Evolutionary conservation across 1,284 basidiomycete species (phyloP), one percentile per base, ranked within the genome.

Genomic region (Naganishia albida): DNA sequence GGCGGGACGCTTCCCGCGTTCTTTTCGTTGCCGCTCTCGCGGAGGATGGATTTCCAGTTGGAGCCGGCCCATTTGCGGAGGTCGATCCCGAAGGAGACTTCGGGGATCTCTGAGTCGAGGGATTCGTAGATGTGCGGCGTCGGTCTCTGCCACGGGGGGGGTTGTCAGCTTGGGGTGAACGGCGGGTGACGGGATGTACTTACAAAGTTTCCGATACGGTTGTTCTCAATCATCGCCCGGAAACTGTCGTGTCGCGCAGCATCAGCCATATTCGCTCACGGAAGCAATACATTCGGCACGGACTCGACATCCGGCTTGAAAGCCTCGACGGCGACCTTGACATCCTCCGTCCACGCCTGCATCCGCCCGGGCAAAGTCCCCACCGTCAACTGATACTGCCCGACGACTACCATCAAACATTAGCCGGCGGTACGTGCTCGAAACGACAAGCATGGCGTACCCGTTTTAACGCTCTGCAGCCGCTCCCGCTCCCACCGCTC

Each of bases 1-100:
- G 87, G 87, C 13, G 93, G 93, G 6, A 93, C 75, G 48, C 43
- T 44, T 18, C 68, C 71, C 77, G 75, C 20, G 85, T 65, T 54
- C 34, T 85, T 87, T 76, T 84, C 84, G 69, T 85, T 84, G 51
- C 85, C 83, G 6, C 79, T 78, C 23, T 76, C 72, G 15, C 81
- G 81, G 30, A 78, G 68, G 26, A 77, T 71, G 18, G 75, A 67
- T 56, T 74, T 75, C 79, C 79, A 80, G 83, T 74, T 90, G 63
- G 80, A 90, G 25, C 80, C 81, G 18, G 88, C 85, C 92, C 91
- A 93, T 70, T 87, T 88, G 67, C 90, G 84, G 46, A 95, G 80
- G 75, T 94, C 91, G 69, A 93, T 87, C 15, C 92, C 92, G 75
- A 94, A 95, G 30, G 91, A 86, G 50, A 90, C 88, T 72, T 92